Base-by-base conservation (phyloP, 345 rosid genomes). In the Carallia pectinifolia region DNA sequence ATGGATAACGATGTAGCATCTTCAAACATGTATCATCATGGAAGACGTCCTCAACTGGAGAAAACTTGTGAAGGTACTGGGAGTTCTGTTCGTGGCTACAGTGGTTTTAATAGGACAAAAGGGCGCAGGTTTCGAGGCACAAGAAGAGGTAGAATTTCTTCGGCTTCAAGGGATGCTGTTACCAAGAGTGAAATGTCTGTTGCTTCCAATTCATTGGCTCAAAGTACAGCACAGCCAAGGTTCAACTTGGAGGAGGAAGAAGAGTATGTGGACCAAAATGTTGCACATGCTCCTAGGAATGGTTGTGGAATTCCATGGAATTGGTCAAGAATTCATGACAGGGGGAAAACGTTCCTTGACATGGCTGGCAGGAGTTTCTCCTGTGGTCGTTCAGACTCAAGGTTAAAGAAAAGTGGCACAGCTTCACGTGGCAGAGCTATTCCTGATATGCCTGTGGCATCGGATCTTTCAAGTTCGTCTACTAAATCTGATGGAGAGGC, bases 231-330 rank as follows among this genome's bases (percentile, higher is more conserved):
- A 6, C 62, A 48, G 19, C 76, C 80, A 31, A 83, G 74, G 76
- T 62, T 66, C 76, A 76, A 53, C 68, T 50, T 78, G 76, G 91
- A 78, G 64, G 84, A 77, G 68, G 91, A 74, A 61, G 82, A 76
- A 59, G 90, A 79, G 19, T 75, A 76, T 67, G 81, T 74, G 55
- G 89, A 75, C 37, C 85, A 68, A 44, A 83, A 82, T 73, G 89
- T 92, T 74, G 76, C 73, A 6, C 73, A 80, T 71, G 94, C 79
- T 77, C 98, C 97, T 2, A 77, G 85, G 76, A 95, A 92, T 65
- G 93, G 96, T 52, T 96, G 99, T 79, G 99, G 99, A 55, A 83
- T 96, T 58, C 98, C 97, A 1, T 96, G 89, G 86, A 96, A 96
- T 70, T 96, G 99, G 99, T 96, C 99, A 6, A 86, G 96, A 71